Base-by-base conservation (phyloP, 192 early-diverging fungal species). In the Rhizophagus sp. region DNA sequence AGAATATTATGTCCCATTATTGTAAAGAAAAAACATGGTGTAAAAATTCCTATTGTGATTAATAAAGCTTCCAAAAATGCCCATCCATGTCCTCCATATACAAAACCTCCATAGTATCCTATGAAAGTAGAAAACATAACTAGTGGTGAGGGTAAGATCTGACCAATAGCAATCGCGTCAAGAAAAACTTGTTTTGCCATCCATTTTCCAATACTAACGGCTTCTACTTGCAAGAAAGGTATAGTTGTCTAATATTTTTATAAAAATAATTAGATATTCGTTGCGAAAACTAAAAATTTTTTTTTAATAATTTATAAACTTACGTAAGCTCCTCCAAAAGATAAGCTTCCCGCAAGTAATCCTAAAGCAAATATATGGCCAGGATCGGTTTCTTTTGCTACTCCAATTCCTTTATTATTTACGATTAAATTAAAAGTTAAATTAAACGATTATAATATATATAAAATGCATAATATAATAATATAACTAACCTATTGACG, bases 311-410 rank as follows among this genome's bases (percentile, higher is more conserved):
- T 57, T 19, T 30, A 10, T 34, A 36, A 36, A 78, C 76, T 68
- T 70, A 79, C 78, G 71, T 89, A 89, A 0, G 88, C 88, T 15
- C 88, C 88, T 50, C 88, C 88, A 75, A 89, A 89, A 27, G 84
- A 85, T 9, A 89, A 50, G n/a, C 77, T 75, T 3, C 88, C 88
- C 3, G 83, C 83, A 27, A 89, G 64, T 2, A 89, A 34, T 13
- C 88, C 88, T n/a, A 89, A 70, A 1, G 76, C 88, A 47, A 84
- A 82, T 52, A 90, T 78, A 52, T 82, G 83, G 0, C 87, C 87
- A 36, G 84, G 71, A 39, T 82, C 82, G 13, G 87, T 78, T 9
- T 77, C 47, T 30, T 73, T 34, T 1, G 83, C 80, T 39, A 90
- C 62, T 17, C 88, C 88, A 30, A 90, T 61, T 10, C 81, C 86